These are phyloP conservation scores for Coemansia aciculifera DNA, from an alignment of 192 early-diverging fungal species.

Conservation along the genomic window DNA sequence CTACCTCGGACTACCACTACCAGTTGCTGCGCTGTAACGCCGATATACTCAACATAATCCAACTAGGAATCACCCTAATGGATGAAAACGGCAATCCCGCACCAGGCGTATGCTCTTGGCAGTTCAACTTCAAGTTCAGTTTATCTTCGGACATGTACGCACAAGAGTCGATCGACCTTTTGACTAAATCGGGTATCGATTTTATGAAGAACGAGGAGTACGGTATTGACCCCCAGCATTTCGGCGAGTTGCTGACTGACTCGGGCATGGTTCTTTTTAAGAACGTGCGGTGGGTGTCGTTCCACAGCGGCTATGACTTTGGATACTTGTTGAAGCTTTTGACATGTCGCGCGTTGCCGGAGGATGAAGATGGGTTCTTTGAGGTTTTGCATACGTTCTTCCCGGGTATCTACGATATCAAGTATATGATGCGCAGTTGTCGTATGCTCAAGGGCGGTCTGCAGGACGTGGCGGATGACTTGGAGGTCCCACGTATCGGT, in stretches of 20 bases:
- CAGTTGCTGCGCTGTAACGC: slow-evolving; percentile 98
- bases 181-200: slow-evolving; percentile 97
- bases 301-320: slow-evolving; percentile 99
- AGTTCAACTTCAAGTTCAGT: slow-evolving; percentile 99
- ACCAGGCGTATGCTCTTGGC: slow-evolving; percentile 84
- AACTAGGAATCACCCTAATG: slow-evolving; percentile 93
- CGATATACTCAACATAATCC: slow-evolving; percentile 96
- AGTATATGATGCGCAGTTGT: slow-evolving; percentile 96
- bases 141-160: slow-evolving; percentile 98
- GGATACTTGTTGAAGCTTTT: slow-evolving; percentile 96
- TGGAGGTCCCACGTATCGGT: slow-evolving; percentile 89
- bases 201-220: slow-evolving; percentile 95
- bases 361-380: slow-evolving; percentile 96
- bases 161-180: slow-evolving; percentile 95
- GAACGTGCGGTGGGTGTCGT: slow-evolving; percentile 97
- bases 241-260: slow-evolving; percentile 95
- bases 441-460: slow-evolving; percentile 95
- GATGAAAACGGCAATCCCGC: slow-evolving; percentile 85
- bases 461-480: slow-evolving; percentile 97
- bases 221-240: slow-evolving; percentile 93
- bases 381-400: slow-evolving; percentile 89
- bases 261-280: slow-evolving; percentile 94
- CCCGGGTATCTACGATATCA: slow-evolving; percentile 99
- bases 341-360: slow-evolving; percentile 85
- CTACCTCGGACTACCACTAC: slow-evolving; percentile 97